Base-by-base conservation (phyloP, 169 alveolate species). In the Cryptosporidium sp. region DNA sequence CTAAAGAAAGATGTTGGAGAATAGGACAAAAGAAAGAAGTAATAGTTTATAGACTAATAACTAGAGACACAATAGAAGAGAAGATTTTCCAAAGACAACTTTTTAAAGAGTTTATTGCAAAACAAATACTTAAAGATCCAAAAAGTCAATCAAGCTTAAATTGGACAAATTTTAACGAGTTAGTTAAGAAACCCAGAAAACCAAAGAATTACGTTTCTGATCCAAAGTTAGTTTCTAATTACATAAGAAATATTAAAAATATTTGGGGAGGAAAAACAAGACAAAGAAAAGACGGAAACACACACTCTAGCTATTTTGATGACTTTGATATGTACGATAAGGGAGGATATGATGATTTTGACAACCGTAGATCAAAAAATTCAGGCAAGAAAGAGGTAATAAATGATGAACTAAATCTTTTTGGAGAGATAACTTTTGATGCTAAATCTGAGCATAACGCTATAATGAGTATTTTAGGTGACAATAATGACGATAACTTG, bases 1-100 rank as follows among this genome's bases (percentile, higher is more conserved):
- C 97, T 1, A 93, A 95, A 7, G 97, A 95, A 58, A 87, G 97
- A n/a, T 94, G 96, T 12, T 91, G 96, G 93, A 93, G 98, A 85
- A 94, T 95, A 1, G 98, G 98, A 16, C 97, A 96, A 91, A 93
- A 93, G 73, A 87, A 91, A 70, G 94, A 93, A 48, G 98, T 95
- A 23, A 91, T 93, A 62, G 96, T 96, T 35, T 96, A 95, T 91
- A 87, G 98, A 58, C 86, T 95, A 58, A 72, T 95, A 4, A 73
- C 95, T 3, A 80, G 89, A 16, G 96, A 93, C 80, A 95, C 95
- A 4, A 85, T 95, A 51, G 97, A 95, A 68, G 97, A 94, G 85
- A 93, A 91, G 72, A 93, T 95, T 31, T 94, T 91, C 52, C 93
- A 94, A 37, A 91, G 96, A 75, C 96, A 94, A 62, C 67, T 92